Base-by-base conservation (phyloP, 768 basidiomycete genomes). In the Hebeloma cylindrosporum region DNA sequence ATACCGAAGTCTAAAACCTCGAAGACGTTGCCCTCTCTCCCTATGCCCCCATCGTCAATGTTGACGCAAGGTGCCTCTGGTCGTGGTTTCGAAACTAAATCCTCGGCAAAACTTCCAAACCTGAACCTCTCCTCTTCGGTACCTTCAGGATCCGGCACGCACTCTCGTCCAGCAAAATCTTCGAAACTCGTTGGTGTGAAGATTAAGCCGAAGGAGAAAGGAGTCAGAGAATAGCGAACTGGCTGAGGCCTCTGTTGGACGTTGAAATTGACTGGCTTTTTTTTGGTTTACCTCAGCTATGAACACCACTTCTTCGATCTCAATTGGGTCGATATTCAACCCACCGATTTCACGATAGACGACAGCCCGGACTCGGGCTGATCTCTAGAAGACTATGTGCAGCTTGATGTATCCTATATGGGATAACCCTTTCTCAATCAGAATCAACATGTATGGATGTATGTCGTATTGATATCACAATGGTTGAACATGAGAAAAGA, bases 121-220 rank as follows among this genome's bases (percentile, higher is more conserved):
- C n/a, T n/a, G n/a, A n/a, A n/a, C n/a, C 11, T 20, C 11, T 32
- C 36, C 7, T 26, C 29, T 7, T 21, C 43, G 14, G 31, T n/a
- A 28, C 26, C 36, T 13, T n/a, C 45, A 27, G 30, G 25, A 5
- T 14, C 36, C 13, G 16, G 20, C 7, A 10, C 39, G 11, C 47
- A 43, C 30, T 48, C 8, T 38, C 53, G 25, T 30, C 45, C 34
- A 20, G 42, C 36, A 16, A 58, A 55, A 42, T 14, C 54, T 21
- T 28, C 60, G 2, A 70, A 65, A 40, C 50, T 74, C 26, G 51
- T 56, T 10, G 74, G 74, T 1, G 70, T 74, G n/a, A 72, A 70
- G 50, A 69, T 75, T 17, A 72, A 68, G 50, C 54, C 60, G 22
- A 70, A 68, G 41, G 57, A 57, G 23, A 59, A 59, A 39, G 22